phyloP scores from a whole-genome alignment of 305 asterid species.

The Andrographis paniculata region DNA sequence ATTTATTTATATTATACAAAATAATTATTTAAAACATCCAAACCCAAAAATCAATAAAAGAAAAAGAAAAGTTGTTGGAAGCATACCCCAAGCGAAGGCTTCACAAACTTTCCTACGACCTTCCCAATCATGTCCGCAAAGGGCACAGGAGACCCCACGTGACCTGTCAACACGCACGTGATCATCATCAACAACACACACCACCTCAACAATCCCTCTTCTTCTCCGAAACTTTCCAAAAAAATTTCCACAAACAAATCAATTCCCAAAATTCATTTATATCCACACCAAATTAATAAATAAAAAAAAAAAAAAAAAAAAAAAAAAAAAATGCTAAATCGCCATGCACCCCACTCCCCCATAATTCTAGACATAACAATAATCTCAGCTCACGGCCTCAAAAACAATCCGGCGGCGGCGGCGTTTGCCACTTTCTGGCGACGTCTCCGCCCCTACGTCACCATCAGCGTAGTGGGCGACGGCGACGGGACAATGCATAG shows the following conservation, averaged over 20 bases:
- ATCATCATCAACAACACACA: no score
- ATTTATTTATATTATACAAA: no score
- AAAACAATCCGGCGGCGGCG: background rate
- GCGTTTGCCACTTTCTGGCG: constrained; percentile 4
- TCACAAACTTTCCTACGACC: background rate
- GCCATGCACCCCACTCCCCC: constrained; percentile 2
- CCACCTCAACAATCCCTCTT: no score
- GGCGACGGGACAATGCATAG: constrained; percentile 3
- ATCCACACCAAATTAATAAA: background rate
- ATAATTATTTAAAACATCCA: no score
- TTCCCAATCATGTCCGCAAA: background rate
- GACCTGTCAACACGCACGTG: background rate
- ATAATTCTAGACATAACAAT: constrained; percentile 19
- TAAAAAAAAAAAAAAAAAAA: background rate
- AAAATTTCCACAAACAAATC: no score
- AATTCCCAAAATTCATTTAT: background rate
- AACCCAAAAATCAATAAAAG: no score
- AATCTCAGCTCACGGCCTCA: constrained; percentile 24
- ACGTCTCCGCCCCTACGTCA: constrained; percentile 19
- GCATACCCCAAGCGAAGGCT: background rate
- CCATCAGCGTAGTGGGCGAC: background rate
- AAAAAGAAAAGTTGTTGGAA: no score
- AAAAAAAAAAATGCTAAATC: constrained; percentile 10
- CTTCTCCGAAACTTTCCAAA: constrained; percentile 2
- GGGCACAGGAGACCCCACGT: no score